Evolutionary conservation across 805 yeast genomes (phyloP).

Genomic region (Scheffersomyces spartinae): DNA sequence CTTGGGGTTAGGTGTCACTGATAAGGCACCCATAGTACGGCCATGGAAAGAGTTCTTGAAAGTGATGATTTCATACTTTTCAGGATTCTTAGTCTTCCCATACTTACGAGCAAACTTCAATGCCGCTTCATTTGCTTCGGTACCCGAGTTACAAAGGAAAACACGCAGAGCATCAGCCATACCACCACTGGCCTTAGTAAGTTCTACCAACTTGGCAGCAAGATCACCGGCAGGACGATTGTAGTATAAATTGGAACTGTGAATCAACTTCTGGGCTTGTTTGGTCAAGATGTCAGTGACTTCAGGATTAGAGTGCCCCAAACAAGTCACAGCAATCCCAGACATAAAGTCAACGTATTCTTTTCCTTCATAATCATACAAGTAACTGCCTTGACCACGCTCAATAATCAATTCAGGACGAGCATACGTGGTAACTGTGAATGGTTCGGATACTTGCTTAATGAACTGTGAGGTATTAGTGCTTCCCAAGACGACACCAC

Average conservation of each 20-base stretch:
- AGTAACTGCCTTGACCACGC: conserved; percentile 68
- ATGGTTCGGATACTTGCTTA: conserved; percentile 35
- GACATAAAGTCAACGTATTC: conserved; percentile 85
- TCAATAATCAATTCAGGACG: conserved; percentile 69
- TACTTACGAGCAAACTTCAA: conserved; percentile 62
- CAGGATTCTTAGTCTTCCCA: conserved; percentile 44
- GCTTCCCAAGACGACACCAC: background rate
- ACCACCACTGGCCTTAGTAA: conserved; percentile 64
- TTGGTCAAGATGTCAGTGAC: conserved; percentile 59
- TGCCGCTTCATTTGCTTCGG: conserved; percentile 51
- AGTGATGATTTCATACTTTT: conserved; percentile 71
- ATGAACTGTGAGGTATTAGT: conserved; percentile 15
- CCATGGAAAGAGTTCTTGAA: conserved; percentile 92
- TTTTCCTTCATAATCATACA: conserved; percentile 72
- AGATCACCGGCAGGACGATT: conserved; percentile 78
- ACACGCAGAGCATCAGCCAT: conserved; percentile 74
- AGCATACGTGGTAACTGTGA: conserved; percentile 66
- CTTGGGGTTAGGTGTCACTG: conserved; percentile 87
- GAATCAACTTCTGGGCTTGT: conserved; percentile 66
- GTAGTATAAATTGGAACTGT: conserved; percentile 76
- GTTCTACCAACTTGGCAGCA: conserved; percentile 55
- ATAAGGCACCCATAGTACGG: conserved; percentile 84
- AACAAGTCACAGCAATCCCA: conserved; percentile 93
- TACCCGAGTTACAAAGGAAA: conserved; percentile 48
- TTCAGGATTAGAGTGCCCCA: conserved; percentile 78